Conservation (phyloP, 768 basidiomycete species). For the Serendipita sp. region DNA sequence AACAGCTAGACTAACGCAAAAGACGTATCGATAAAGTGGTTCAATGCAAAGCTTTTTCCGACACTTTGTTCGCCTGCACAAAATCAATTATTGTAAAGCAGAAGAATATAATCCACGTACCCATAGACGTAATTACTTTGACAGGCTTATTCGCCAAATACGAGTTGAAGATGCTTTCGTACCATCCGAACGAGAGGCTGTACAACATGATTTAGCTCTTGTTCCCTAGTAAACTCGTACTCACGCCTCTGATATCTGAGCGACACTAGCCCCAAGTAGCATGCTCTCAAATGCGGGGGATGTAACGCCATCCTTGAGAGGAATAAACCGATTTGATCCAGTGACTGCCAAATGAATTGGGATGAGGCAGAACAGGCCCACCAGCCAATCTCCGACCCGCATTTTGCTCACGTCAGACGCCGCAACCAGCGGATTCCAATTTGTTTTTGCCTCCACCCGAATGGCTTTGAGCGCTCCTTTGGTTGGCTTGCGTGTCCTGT, state of each 20-base stretch:
- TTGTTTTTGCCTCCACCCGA: not conserved
- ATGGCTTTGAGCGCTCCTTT: not conserved
- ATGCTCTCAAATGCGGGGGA: constrained; percentile 35
- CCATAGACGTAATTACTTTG: constrained; percentile 51
- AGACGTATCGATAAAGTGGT: constrained; percentile 47
- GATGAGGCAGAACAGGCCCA: constrained; percentile 43
- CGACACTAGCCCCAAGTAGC: constrained; percentile 42
- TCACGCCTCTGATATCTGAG: constrained; percentile 33
- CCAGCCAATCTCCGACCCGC: constrained; percentile 43
- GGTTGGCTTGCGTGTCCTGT: not conserved
- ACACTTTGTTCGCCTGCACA: constrained; percentile 43
- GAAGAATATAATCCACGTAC: constrained; percentile 15
- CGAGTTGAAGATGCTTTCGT: constrained; percentile 45
- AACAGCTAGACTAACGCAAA: constrained; percentile 25
- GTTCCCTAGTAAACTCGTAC: not conserved
- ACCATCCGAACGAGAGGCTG: constrained; percentile 38
- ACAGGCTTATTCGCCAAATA: constrained; percentile 45
- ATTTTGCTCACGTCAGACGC: constrained; percentile 14
- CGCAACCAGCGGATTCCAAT: not conserved
- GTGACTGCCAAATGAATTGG: constrained; percentile 49
- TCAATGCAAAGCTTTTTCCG: constrained; percentile 42
- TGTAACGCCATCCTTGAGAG: constrained; percentile 40
- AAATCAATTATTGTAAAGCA: not conserved
- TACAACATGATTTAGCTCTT: constrained; percentile 14
- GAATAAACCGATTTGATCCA: constrained; percentile 43